These are phyloP conservation scores for Cercospora sesami DNA, from an alignment of 2,329 filamentous ascomycete species.

Conservation along the genomic window DNA sequence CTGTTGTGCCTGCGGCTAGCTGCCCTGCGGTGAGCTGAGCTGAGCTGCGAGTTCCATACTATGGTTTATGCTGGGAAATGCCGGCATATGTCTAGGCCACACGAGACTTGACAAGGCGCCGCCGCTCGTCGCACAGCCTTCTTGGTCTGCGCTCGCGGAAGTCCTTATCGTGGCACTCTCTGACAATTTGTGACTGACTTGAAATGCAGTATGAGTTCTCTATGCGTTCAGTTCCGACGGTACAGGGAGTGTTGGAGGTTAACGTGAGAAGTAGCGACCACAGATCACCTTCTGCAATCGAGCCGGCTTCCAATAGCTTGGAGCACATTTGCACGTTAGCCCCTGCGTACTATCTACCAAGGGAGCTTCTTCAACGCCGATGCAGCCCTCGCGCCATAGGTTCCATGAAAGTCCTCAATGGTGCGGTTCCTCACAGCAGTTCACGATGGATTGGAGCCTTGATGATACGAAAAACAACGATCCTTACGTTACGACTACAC, in stretches of 20 bases:
- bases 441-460: not conserved
- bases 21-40: not conserved
- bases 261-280: not conserved
- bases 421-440: not conserved
- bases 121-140: not conserved
- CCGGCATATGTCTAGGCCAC: not conserved
- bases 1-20: not conserved
- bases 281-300: not conserved
- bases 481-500: not conserved
- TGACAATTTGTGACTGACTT: not conserved
- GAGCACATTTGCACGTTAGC: not conserved
- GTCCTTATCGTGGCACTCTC: not conserved
- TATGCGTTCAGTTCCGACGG: not conserved
- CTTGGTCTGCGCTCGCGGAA: not conserved
- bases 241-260: not conserved
- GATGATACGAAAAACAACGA: not conserved
- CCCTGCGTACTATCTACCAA: not conserved
- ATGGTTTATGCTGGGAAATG: not conserved
- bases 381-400: not conserved
- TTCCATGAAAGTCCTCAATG: not conserved
- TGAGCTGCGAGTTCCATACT: not conserved
- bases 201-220: not conserved
- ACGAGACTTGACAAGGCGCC: not conserved
- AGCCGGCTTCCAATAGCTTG: not conserved
- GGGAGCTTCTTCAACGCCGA: not conserved